These are phyloP conservation scores for Lasiodiplodia gonubiensis DNA, from an alignment of 2,329 filamentous ascomycete genomes.

Conservation along the genomic window DNA sequence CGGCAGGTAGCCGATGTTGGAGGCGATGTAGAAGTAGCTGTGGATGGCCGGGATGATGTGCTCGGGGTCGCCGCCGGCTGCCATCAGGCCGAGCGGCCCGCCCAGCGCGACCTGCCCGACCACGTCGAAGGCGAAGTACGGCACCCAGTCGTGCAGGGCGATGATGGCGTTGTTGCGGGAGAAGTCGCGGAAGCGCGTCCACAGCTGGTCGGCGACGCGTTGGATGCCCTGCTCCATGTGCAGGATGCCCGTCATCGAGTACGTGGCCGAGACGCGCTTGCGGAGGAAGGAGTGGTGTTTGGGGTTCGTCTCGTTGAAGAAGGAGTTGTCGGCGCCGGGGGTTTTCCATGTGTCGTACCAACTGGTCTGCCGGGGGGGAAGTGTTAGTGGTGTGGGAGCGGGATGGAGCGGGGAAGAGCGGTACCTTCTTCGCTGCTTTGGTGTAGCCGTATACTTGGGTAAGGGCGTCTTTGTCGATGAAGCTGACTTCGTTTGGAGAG, in stretches of 20 bases:
- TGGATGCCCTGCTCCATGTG: background rate
- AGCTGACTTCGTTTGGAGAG: conserved; percentile 50
- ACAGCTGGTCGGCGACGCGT: background rate
- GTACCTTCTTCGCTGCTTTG: conserved; percentile 34
- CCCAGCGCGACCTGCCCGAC: conserved; percentile 4
- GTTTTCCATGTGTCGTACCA: conserved; percentile 1
- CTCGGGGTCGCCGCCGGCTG: background rate
- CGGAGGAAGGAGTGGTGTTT: conserved; percentile 2
- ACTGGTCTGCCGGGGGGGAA: background rate
- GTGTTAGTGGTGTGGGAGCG: background rate
- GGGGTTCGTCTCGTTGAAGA: background rate
- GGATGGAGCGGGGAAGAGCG: no score
- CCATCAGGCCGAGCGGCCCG: background rate
- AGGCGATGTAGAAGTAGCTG: background rate
- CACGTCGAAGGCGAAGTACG: background rate
- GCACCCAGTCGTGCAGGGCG: conserved; percentile 38
- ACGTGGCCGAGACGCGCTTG: background rate
- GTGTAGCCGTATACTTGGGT: conserved; percentile 42
- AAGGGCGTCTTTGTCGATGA: conserved; percentile 47
- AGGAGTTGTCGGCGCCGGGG: background rate
- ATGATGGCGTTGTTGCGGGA: conserved; percentile 60
- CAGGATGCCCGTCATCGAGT: conserved; percentile 9
- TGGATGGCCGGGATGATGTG: background rate
- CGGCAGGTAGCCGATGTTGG: background rate
- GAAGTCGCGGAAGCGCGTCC: conserved; percentile 55